Percentiles rank a stretch among this genome's conserved stretches.
Evolutionary conservation across 768 basidiomycete genomes (phyloP).

Genomic region (Leccinellum rugosiceps): DNA sequence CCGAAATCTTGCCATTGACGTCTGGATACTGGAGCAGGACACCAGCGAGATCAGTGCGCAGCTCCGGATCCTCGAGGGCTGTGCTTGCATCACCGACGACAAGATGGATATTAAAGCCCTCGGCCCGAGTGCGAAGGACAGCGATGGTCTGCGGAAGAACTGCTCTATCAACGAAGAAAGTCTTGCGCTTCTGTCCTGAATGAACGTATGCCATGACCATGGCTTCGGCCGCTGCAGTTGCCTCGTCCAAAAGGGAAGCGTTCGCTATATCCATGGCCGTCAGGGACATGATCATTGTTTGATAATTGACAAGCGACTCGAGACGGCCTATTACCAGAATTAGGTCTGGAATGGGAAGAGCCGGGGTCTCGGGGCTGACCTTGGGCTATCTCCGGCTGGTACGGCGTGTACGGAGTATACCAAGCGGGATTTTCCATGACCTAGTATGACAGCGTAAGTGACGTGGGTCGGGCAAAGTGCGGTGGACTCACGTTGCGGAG

Average conservation of each 20-base stretch:
- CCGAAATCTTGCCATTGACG: constrained; percentile 76
- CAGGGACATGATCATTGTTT: constrained; percentile 93
- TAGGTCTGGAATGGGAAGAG: constrained; percentile 3
- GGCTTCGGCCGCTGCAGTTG: constrained; percentile 91
- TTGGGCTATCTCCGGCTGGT: constrained; percentile 98
- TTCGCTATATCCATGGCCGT: constrained; percentile 96
- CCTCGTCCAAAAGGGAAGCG: constrained; percentile 92
- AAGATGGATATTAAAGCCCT: constrained; percentile 89
- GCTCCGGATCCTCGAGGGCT: constrained; percentile 48
- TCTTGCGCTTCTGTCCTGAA: constrained; percentile 65
- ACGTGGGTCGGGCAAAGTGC: neutral
- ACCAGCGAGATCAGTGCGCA: constrained; percentile 72
- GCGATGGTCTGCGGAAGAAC: constrained; percentile 88
- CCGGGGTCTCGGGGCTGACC: constrained; percentile 47
- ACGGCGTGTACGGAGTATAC: constrained; percentile 97
- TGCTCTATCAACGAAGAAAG: constrained; percentile 80
- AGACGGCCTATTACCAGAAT: constrained; percentile 65
- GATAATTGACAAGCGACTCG: constrained; percentile 94
- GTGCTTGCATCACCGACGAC: constrained; percentile 59
- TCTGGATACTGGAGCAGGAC: constrained; percentile 94
- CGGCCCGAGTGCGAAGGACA: constrained; percentile 86
- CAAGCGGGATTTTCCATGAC: constrained; percentile 94
- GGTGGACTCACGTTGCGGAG: constrained; percentile 70
- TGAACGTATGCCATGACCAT: constrained; percentile 92
- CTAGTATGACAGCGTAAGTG: constrained; percentile 37